Evolutionary conservation across 2,329 filamentous ascomycete genomes (phyloP).

Genomic region (Neonectria neomacrospora): DNA sequence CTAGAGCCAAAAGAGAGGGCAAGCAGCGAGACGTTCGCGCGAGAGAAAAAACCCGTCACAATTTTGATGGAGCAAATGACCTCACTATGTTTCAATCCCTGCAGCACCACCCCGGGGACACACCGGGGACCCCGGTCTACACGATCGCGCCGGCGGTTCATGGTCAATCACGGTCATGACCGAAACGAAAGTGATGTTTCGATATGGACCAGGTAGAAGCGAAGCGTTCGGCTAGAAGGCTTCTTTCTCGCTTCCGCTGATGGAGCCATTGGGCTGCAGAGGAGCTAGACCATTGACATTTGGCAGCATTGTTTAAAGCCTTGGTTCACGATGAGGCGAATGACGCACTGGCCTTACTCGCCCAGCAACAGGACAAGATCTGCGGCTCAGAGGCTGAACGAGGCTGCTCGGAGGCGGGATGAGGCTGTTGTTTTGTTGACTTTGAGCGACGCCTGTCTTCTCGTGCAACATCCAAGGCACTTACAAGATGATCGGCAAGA

Average conservation of each 20-base stretch:
- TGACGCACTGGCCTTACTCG: slow-evolving; percentile 7
- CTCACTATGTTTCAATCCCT: slow-evolving; percentile 33
- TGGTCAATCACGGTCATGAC: slow-evolving; percentile 38
- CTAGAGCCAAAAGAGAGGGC: background rate
- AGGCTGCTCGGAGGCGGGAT: background rate
- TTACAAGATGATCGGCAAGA: slow-evolving; percentile 22
- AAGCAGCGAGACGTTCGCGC: background rate
- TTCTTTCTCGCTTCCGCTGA: slow-evolving; percentile 30
- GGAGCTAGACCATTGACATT: background rate
- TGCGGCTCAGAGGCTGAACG: background rate
- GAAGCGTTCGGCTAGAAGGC: slow-evolving; percentile 27
- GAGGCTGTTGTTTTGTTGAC: slow-evolving; percentile 6
- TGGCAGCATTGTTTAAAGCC: background rate
- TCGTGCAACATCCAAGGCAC: slow-evolving; percentile 27
- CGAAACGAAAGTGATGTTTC: slow-evolving; percentile 28
- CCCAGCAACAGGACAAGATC: slow-evolving; percentile 7
- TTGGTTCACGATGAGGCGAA: background rate
- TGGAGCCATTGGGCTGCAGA: background rate
- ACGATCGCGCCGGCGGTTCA: slow-evolving; percentile 21
- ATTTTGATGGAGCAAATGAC: slow-evolving; percentile 32
- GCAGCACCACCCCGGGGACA: slow-evolving; percentile 5
- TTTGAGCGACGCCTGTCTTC: slow-evolving; percentile 21
- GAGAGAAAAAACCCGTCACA: background rate
- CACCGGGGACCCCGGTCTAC: slow-evolving; percentile 34
- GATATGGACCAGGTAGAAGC: background rate